phyloP scores from a whole-genome alignment of 192 early-diverging fungal genomes.

The Mortierella hygrophila region DNA sequence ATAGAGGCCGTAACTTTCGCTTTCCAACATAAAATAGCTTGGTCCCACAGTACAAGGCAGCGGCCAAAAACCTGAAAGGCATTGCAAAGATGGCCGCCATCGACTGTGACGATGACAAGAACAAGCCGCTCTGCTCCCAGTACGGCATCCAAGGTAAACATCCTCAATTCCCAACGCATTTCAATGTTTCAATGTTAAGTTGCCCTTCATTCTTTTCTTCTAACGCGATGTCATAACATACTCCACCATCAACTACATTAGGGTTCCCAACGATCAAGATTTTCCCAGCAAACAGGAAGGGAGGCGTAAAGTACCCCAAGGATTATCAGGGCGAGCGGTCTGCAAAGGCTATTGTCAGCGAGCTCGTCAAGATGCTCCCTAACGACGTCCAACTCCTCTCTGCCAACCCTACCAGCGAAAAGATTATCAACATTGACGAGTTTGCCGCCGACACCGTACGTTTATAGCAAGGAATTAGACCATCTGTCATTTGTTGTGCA shows the following conservation, averaged over 20 bases:
- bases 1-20: background rate
- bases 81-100: conserved; percentile 90
- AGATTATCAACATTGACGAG: conserved; percentile 67
- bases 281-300: conserved; percentile 66
- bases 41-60: conserved; percentile 91
- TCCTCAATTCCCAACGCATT: background rate
- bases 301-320: conserved; percentile 45
- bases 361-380: conserved; percentile 73
- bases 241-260: conserved; percentile 13
- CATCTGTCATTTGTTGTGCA: background rate
- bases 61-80: conserved; percentile 85
- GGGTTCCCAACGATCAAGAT: conserved; percentile 92
- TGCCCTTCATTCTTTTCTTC: background rate
- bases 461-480: background rate
- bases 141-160: conserved; percentile 82
- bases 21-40: conserved; percentile 55
- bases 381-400: conserved; percentile 66
- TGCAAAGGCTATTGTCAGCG: conserved; percentile 81
- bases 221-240: background rate
- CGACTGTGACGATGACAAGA: conserved; percentile 89
- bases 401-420: conserved; percentile 62
- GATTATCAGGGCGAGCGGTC: conserved; percentile 83
- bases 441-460: conserved; percentile 69
- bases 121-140: conserved; percentile 81
- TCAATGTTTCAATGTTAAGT: background rate